Evolutionary conservation across 208 protist species (phyloP), one percentile per base, ranked within the genome.

Genomic region (Porcisia hertigi): DNA sequence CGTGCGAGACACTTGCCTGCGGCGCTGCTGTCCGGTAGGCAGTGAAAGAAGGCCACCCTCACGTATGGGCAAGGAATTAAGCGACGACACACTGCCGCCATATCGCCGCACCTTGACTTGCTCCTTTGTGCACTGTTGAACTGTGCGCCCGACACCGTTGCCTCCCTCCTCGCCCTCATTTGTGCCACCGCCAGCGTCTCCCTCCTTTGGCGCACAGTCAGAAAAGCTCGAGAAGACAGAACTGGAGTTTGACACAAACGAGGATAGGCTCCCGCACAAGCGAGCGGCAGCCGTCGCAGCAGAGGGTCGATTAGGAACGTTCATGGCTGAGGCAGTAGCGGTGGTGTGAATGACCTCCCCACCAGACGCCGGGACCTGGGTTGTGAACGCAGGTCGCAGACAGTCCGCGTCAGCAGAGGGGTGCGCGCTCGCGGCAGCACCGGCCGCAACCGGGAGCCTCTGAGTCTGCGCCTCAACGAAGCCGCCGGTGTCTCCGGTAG

Each of bases 401-500:
- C 23, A 47, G 23, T 20, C 25, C 23, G 23, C 18, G 63, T 71
- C 66, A 8, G 47, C 8, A 41, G 12, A 6, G 30, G 36, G 8
- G 14, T 71, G 47, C 34, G 43, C 18, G 36, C 34, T 60, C 20
- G 53, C 25, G 20, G 52, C 53, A 6, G 52, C 69, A 60, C 52
- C 52, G 23, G 36, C 36, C n/a, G 23, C 53, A 59, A 53, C 23
- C 20, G 63, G 71, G 25, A 11, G 55, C 30, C 65, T 75, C 55
- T 65, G 57, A 23, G 64, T 67, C 75, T 78, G 75, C 43, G 70
- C 69, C 62, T 87, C 83, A n/a, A 81, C 49, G 39, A 82, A 83
- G 57, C 71, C 80, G 57, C 83, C 83, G 1, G 86, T 92, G 75
- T 92, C 92, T 5, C 88, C 89, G n/a, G 65, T 88, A n/a, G 86